Base-by-base conservation (phyloP, 2,329 filamentous ascomycete species). In the Aspergillus hiratsukae region DNA sequence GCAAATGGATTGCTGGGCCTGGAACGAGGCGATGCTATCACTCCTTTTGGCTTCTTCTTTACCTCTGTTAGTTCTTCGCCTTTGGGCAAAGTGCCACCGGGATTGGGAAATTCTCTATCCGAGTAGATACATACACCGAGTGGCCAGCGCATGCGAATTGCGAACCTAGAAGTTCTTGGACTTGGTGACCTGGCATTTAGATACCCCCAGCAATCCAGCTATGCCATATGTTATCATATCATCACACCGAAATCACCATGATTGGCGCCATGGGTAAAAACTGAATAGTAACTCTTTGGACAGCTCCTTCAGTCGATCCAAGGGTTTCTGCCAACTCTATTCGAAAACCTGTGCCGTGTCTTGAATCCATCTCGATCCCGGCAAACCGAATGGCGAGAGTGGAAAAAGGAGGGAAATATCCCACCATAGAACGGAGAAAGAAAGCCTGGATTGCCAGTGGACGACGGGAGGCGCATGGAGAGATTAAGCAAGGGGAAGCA, bases 401-500 rank as follows among this genome's bases (percentile, higher is more conserved):
- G 48, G 9, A 54, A 21, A 27, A 31, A 40, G 19, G 23, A 37
- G 29, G 21, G 3, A 11, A 45, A 11, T 11, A 10, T 23, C 41
- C 41, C n/a, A 19, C 41, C 41, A 45, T 19, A 23, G 41, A 23
- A 23, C 41, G 21, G 41, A 45, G 14, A n/a, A 45, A 1, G n/a
- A 21, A 10, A 23, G 41, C 19, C 19, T 11, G n/a, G 21, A 11
- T n/a, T 35, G 29, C 29, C 31, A 35, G 11, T 11, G 23, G 23
- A 23, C 23, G 31, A 35, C 11, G 41, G n/a, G 21, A 19, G 41
- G 41, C 29, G 29, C 48, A 48, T 46, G 17, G 48, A 21, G 55
- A 57, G 51, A 57, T 57, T 54, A 57, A 57, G 51, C 50, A 28
- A 29, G 51, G 46, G 14, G n/a, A 4, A 5, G 1, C 9, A 37